These are phyloP conservation scores for Triglochin maritima DNA, from an alignment of 106 monocot genomes.

Conservation along the genomic window DNA sequence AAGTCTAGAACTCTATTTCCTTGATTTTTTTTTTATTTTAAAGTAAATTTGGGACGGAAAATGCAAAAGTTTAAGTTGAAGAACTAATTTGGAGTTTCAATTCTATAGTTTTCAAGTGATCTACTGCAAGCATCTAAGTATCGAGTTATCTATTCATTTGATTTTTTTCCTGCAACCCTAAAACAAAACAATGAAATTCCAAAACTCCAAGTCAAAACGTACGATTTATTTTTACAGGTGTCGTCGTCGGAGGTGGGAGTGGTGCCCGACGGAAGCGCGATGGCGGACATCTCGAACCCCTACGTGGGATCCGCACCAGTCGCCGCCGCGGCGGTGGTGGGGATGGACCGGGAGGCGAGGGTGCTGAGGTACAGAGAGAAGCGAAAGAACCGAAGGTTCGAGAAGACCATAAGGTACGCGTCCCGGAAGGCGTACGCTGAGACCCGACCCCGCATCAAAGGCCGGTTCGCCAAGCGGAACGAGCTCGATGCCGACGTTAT, in stretches of 20 bases:
- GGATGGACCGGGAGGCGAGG: conserved; percentile 40
- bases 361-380: conserved; percentile 28
- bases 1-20: no score
- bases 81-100: no score
- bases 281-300: conserved; percentile 12
- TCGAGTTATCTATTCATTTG: no score
- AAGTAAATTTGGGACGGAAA: no score
- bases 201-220: not conserved
- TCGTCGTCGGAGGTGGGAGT: conserved; percentile 36
- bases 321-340: conserved; percentile 3
- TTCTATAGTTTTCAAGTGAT: no score
- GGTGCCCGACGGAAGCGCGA: conserved; percentile 24
- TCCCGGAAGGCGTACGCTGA: conserved; percentile 40
- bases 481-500: conserved; percentile 23
- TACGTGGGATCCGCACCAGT: conserved; percentile 2
- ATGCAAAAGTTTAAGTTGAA: no score
- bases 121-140: no score
- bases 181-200: not conserved
- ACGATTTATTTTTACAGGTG: conserved; percentile 8
- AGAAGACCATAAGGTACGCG: conserved; percentile 27
- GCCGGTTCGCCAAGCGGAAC: conserved; percentile 48
- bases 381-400: conserved; percentile 22
- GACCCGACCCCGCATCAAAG: conserved; percentile 50
- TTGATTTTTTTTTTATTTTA: no score
- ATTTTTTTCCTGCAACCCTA: no score